Evolutionary conservation across 2,329 filamentous ascomycete species (phyloP), one percentile per base, ranked within the genome.

Genomic region (Capronia americana): DNA sequence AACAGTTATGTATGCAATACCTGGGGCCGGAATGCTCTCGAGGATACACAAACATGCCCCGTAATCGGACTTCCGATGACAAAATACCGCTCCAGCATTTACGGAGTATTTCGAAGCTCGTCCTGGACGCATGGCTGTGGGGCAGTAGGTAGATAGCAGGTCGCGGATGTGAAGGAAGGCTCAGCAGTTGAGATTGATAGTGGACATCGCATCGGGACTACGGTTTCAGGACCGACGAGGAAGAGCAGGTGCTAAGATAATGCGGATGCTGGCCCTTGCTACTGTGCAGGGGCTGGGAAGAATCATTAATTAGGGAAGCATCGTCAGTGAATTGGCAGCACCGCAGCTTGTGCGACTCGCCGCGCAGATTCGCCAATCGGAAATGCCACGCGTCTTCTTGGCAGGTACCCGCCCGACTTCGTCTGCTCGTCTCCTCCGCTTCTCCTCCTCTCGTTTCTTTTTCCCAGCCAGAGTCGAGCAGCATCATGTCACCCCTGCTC

Each of bases 401-500:
- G 63, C 63, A 57, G 50, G 41, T 2, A 65, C 53, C 41, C 38
- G 41, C 28, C 57, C 57, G 17, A 7, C 38, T 44, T n/a, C 14
- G 38, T n/a, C 38, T 44, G 12, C 14, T 17, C 38, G 38, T 17
- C 38, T 44, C 38, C 38, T 44, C 38, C 38, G 14, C 38, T 20
- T 8, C 38, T n/a, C 17, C 1, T 44, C 14, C 38, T 44, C 38
- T 44, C 6, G 7, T 6, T 17, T n/a, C 38, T 6, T n/a, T n/a
- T 44, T 3, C 17, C n/a, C 38, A 17, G 38, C 38, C 17, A n/a
- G 38, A 44, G 14, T n/a, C 14, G 6, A 44, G 38, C 38, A n/a
- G 38, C 38, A 17, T 41, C 38, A 41, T 7, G 34, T 17, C 12
- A 41, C 4, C 10, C 14, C 34, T 17, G 34, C 34, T 41, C 34